phyloP scores from a whole-genome alignment of 257 asterid species.

The Solanum paucissectum region DNA sequence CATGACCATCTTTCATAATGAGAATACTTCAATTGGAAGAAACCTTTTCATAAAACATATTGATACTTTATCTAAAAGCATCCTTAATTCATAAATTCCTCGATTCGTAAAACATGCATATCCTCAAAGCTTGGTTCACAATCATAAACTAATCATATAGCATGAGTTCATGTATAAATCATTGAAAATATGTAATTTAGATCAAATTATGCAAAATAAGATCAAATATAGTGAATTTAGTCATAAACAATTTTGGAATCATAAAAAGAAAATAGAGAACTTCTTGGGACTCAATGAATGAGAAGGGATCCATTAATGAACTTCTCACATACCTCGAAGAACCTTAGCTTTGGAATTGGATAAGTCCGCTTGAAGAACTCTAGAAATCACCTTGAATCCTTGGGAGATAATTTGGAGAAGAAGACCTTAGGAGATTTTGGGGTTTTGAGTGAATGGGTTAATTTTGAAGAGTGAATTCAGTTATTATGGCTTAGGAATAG shows the following conservation, averaged over 20 bases:
- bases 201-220: not conserved
- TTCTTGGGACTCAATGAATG: not conserved
- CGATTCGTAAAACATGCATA: not conserved
- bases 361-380: not conserved
- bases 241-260: not conserved
- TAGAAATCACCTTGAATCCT: not conserved
- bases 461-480: not conserved
- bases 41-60: not conserved
- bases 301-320: too few species aligned
- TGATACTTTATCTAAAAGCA: not conserved
- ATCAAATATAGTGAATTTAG: too few species aligned
- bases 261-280: not conserved
- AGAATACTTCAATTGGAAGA: too few species aligned
- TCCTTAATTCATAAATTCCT: not conserved
- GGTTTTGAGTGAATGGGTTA: not conserved
- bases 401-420: not conserved
- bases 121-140: not conserved
- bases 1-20: not conserved
- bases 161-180: not conserved
- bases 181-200: not conserved
- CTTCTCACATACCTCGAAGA: not conserved
- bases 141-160: not conserved
- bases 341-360: not conserved
- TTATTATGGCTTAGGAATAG: not conserved
- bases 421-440: not conserved